Evolutionary conservation across 192 early-diverging fungal genomes (phyloP), one percentile per base, ranked within the genome.

Genomic region (Coemansia sp.): DNA sequence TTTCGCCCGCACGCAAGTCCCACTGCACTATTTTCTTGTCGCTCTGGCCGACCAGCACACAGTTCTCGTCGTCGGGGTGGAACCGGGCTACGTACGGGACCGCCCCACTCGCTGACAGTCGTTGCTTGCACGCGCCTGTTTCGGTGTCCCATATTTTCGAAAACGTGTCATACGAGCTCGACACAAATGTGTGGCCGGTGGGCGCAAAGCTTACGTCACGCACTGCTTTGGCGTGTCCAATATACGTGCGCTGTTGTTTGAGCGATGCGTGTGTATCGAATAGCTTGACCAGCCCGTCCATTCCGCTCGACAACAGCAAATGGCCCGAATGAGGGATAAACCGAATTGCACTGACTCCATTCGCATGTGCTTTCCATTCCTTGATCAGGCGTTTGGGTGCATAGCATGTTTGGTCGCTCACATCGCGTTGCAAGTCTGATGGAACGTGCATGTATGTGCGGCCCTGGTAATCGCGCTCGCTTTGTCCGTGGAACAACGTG

Each of bases 101-200:
- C 48, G 87, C 87, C 26, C 91, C 87, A 12, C 25, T 31, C 2
- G 90, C 91, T 2, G 86, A 85, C 63, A 91, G 94, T 10, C 82
- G 65, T 5, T 85, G 85, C 19, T 91, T 87, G 62, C 94, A 96
- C 77, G 93, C 73, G 15, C 96, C 95, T 4, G 97, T 99, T 64
- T 99, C 97, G 0, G 96, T 97, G 66, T 99, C 97, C 97, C 97
- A 99, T 25, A 96, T 74, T 72, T 99, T 99, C 21, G 96, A 88
- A 61, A 85, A 89, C 62, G 88, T 88, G 73, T 99, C 97, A 64
- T 94, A 97, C 38, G 90, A 89, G 17, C 91, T 89, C 66, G 88
- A 91, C 48, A 99, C 71, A 62, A 99, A 99, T 44, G 81, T 62
- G 2, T 68, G 72, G 17, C 97, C 97, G 64, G 92, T 89, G 64